Conservation (phyloP, 805 yeast species). For the Ogataea populi-albae region DNA sequence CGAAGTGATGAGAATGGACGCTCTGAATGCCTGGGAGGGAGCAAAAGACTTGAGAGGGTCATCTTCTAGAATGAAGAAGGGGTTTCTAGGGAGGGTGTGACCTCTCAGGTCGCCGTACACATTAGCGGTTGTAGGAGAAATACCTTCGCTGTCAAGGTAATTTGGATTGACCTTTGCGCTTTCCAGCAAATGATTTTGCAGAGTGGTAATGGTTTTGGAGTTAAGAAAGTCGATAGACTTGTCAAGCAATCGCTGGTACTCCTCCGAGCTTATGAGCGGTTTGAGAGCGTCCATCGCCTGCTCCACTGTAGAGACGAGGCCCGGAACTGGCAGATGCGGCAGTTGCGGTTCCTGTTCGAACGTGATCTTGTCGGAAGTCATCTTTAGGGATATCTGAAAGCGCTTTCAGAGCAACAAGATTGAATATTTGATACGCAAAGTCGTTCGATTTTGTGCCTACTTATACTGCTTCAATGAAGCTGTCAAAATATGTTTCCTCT, state of each 20-base stretch:
- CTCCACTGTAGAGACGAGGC: constrained; percentile 44
- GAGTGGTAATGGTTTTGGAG: constrained; percentile 38
- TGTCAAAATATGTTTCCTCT: no score
- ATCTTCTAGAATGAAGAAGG: constrained; percentile 69
- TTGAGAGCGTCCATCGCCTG: constrained; percentile 55
- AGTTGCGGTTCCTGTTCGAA: constrained; percentile 41
- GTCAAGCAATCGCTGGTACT: constrained; percentile 42
- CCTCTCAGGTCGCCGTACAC: constrained; percentile 63
- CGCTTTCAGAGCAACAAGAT: not conserved
- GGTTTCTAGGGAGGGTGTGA: constrained; percentile 72
- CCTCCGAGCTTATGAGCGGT: constrained; percentile 56
- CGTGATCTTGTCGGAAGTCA: constrained; percentile 25
- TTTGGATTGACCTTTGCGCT: constrained; percentile 43
- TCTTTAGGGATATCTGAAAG: constrained; percentile 2
- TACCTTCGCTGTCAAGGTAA: constrained; percentile 51
- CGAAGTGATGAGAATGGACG: constrained; percentile 64
- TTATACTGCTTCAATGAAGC: no score
- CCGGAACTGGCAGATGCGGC: constrained; percentile 65
- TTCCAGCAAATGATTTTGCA: constrained; percentile 54
- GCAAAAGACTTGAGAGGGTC: constrained; percentile 61
- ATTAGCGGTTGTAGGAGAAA: constrained; percentile 51
- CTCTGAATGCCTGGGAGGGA: constrained; percentile 65
- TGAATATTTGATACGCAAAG: no score
- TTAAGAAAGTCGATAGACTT: constrained; percentile 45
- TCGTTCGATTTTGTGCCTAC: no score